phyloP scores from a whole-genome alignment of 2,329 filamentous ascomycete species.

The Penicillium sp. region DNA sequence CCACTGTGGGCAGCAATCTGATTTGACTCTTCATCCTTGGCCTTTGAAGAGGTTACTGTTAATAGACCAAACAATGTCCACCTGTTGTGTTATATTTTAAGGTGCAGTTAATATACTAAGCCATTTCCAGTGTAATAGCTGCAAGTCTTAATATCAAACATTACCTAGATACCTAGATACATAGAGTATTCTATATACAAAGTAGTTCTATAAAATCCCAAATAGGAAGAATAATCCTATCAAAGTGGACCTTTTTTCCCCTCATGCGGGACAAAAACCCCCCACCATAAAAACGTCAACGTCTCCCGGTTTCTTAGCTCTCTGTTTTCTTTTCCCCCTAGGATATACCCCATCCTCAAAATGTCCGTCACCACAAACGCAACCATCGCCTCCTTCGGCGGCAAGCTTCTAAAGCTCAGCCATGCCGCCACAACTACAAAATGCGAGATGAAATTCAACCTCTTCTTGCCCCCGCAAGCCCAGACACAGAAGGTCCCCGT shows the following conservation, averaged over 20 bases:
- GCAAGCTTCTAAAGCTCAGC: slow-evolving; percentile 89
- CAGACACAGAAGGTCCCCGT: slow-evolving; percentile 70
- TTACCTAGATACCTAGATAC: neutral
- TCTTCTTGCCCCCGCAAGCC: slow-evolving; percentile 80
- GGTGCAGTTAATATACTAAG: neutral
- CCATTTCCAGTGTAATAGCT: neutral
- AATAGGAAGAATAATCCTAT: slow-evolving; percentile 4
- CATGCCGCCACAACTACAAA: slow-evolving; percentile 76
- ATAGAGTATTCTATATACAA: neutral
- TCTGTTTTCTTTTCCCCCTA: neutral
- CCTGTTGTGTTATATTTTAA: neutral
- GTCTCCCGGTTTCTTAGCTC: neutral
- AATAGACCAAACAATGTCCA: neutral
- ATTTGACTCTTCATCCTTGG: slow-evolving; percentile 9
- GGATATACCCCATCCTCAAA: slow-evolving; percentile 1
- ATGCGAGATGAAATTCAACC: slow-evolving; percentile 88
- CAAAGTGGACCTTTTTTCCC: slow-evolving; percentile 27
- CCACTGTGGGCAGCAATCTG: slow-evolving; percentile 19
- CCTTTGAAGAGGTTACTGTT: neutral
- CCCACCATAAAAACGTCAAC: slow-evolving; percentile 21
- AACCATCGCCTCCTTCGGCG: slow-evolving; percentile 87
- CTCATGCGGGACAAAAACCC: slow-evolving; percentile 27
- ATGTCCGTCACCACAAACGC: slow-evolving; percentile 90
- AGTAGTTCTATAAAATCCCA: neutral
- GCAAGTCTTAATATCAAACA: neutral